These are phyloP conservation scores for Mycena amicta DNA, from an alignment of 768 basidiomycete species.

Conservation along the genomic window DNA sequence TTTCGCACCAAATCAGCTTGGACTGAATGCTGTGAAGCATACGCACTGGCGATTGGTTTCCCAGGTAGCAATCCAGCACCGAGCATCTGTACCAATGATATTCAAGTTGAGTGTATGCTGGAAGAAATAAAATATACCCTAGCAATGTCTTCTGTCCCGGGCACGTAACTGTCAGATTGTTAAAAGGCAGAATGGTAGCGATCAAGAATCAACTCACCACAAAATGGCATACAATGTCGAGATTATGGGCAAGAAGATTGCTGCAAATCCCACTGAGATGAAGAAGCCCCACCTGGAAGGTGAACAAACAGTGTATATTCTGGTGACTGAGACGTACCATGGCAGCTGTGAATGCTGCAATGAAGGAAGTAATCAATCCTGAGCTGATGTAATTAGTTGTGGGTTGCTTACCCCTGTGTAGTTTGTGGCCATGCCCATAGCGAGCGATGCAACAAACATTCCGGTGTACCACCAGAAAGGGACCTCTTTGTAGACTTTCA, in stretches of 20 bases:
- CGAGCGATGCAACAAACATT: conserved; percentile 45
- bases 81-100: conserved; percentile 44
- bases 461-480: conserved; percentile 52
- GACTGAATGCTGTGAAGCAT: too few species aligned
- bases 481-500: conserved; percentile 43
- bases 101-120: neutral
- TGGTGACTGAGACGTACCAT: too few species aligned
- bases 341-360: conserved; percentile 24
- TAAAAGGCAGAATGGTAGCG: neutral
- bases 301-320: too few species aligned
- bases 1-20: too few species aligned
- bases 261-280: conserved; percentile 54
- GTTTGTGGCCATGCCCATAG: conserved; percentile 55
- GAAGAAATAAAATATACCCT: conserved; percentile 22
- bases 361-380: neutral
- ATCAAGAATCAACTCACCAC: conserved; percentile 30
- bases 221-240: conserved; percentile 57
- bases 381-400: neutral
- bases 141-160: conserved; percentile 32
- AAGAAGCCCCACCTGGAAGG: conserved; percentile 60
- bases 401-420: conserved; percentile 41
- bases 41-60: conserved; percentile 52
- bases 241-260: conserved; percentile 53
- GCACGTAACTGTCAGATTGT: conserved; percentile 10
- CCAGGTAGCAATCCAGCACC: conserved; percentile 50